Evolutionary conservation across 441 rosid species (phyloP), one percentile per base, ranked within the genome.

Genomic region (Capsella rubella): DNA sequence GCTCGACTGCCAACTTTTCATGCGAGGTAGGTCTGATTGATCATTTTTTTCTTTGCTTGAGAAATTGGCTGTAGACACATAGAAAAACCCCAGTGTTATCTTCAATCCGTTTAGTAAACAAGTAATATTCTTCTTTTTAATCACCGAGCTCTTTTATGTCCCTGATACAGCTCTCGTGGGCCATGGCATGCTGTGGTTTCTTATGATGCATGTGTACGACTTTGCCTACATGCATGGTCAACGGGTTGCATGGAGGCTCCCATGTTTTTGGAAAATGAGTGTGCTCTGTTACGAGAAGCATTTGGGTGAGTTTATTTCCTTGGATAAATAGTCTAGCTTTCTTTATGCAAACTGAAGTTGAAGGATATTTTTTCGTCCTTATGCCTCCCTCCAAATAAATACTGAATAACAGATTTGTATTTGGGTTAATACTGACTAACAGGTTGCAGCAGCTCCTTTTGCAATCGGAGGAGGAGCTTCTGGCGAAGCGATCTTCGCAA

Each of bases 181-280:
- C 98, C 97, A 45, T 96, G 99, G 98, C 94, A 96, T 85, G 93
- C 96, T 60, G 97, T 96, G 43, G 80, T 96, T 85, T 92, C 98
- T 15, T 96, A 96, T 79, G 99, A 96, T 79, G 99, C 94, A 61
- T 96, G 98, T 65, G 98, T 93, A 56, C 90, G 98, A 39, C 89
- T 96, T 72, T 96, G 99, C 81, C 99, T 96, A 77, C 93, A 96
- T 83, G 98, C 99, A 62, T 96, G 99, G 99, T 97, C 99, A 53
- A 89, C 87, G 84, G 97, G 99, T 61, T 96, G 98, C 85, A 83
- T 80, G 94, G 98, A 96, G 81, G 97, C 99, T 84, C 99, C 99
- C 31, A 85, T 90, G 86, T 96, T 91, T 81, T 81, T 96, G 82
- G 98, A 96, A 75, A 89, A 93, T 73, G 98, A 96, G 83, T 96